Base-by-base conservation (phyloP, 2,329 filamentous ascomycete genomes). In the Monilinia fructicola region DNA sequence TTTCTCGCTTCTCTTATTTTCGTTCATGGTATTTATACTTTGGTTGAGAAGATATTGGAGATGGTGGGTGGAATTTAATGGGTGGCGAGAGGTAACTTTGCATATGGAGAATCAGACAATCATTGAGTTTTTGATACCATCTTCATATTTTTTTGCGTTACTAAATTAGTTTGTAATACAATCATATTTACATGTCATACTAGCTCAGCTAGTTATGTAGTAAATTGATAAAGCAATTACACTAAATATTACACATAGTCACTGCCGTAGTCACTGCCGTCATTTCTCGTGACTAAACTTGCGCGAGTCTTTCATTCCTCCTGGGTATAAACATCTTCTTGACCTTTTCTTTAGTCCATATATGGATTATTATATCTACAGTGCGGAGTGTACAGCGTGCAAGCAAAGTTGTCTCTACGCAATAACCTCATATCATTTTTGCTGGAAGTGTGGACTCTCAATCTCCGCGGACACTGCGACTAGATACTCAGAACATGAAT, bases 121-220 rank as follows among this genome's bases (percentile, higher is more conserved):
- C 55, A 18, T 58, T 46, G 4, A 31, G 16, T 31, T 31, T 58
- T 46, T 46, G 26, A 44, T 46, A 46, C 55, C 55, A 58, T 28
- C 23, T 53, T 50, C 11, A 26, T 10, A 50, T 50, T 3, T 53
- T 31, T 53, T 18, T 16, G 14, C 23, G 11, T 18, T 28, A 18
- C 31, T 2, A 53, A 28, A 5, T 9, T 42, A 31, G 11, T 46
- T 31, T 7, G 28, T 12, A 58, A n/a, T 46, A 9, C 14, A 12
- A 31, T 58, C 26, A 26, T 10, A n/a, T 58, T 31, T 58, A 9
- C 16, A 4, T 31, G 14, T 0, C 11, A 23, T 23, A 11, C 53
- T 23, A 23, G 10, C 21, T 14, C 11, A 35, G 53, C 31, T n/a
- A 14, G 18, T 12, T 38, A n/a, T 40, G 4, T 4, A 4, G 2